Evolutionary conservation across 1,139 yeast species (phyloP), one percentile per base, ranked within the genome.

Genomic region (Nadsonia commutata): DNA sequence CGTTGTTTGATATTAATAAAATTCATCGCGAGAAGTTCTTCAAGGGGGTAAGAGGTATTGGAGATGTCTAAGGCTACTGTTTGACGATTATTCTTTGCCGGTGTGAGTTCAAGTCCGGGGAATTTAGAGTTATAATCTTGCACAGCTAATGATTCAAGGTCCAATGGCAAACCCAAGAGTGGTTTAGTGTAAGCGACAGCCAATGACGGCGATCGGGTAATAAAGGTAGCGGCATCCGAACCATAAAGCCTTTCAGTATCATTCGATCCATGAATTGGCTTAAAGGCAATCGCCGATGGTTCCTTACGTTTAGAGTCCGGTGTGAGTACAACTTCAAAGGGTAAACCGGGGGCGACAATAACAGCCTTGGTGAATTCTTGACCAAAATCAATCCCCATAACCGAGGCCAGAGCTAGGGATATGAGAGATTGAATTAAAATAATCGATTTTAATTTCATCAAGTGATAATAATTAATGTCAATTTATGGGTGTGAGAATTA

Each of bases 351-450:
- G 0, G 96, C 95, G 40, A 93, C 80, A 43, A 90, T 67, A 42
- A 81, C 84, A 1, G 95, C 85, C 59, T 93, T 90, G 33, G 90
- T 76, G 66, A 71, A 82, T 56, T 86, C 94, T 47, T 83, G 81
- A 44, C 99, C 98, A 57, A 74, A 80, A 60, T 90, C 99, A 40
- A 90, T 68, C 21, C 96, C 97, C 42, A 90, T 65, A 17, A 90
- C 73, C 2, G 95, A 94, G 7, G 53, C 54, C 31, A 46, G 42
- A 13, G 43, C 54, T 21, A 46, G 45, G 39, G 48, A 46, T 36
- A 45, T 13, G 5, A 27, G 33, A 9, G 16, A 27, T 27, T 27
- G 33, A 11, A 27, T 27, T 27, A 27, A 27, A 13, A 27, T 16
- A 27, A 27, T n/a, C n/a, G n/a, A n/a, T n/a, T n/a, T n/a, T n/a